Conservation (phyloP, 257 asterid genomes). For the Knoxia roxburghii region DNA sequence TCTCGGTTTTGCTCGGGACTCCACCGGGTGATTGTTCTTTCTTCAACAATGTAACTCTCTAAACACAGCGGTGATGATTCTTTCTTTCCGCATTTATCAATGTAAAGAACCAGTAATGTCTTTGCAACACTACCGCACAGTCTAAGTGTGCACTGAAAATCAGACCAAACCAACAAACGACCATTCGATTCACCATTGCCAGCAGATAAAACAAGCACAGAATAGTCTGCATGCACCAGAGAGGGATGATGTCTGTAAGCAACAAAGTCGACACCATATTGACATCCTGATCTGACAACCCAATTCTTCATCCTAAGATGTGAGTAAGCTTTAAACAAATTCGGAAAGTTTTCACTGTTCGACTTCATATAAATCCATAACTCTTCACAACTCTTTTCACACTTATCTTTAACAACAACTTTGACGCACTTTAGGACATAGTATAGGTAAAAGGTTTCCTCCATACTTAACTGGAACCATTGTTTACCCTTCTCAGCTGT, state of each 20-base stretch:
- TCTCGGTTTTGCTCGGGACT: constrained; percentile 60
- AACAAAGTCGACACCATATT: constrained; percentile 73
- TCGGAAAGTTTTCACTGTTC: constrained; percentile 32
- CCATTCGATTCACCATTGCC: constrained; percentile 26
- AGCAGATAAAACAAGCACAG: constrained; percentile 45
- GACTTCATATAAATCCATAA: constrained; percentile 45
- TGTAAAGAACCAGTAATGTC: constrained; percentile 51
- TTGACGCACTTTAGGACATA: constrained; percentile 51
- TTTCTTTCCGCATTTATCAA: constrained; percentile 21
- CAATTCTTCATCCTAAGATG: constrained; percentile 81
- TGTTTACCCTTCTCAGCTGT: constrained; percentile 51
- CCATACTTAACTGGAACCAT: constrained; percentile 60
- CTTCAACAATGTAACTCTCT: constrained; percentile 42
- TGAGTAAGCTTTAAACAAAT: constrained; percentile 47
- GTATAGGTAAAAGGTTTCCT: constrained; percentile 67
- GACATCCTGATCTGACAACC: constrained; percentile 68
- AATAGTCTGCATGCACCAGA: constrained; percentile 82
- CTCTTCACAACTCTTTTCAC: constrained; percentile 30
- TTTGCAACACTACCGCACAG: constrained; percentile 85
- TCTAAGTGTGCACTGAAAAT: constrained; percentile 69
- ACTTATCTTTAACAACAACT: constrained; percentile 34
- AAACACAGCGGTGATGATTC: constrained; percentile 26
- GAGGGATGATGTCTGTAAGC: constrained; percentile 84
- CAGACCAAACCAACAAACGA: constrained; percentile 80
- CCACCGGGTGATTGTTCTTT: constrained; percentile 65